phyloP scores from a whole-genome alignment of 2,329 filamentous ascomycete species.

The Cordyceps cicadae region DNA sequence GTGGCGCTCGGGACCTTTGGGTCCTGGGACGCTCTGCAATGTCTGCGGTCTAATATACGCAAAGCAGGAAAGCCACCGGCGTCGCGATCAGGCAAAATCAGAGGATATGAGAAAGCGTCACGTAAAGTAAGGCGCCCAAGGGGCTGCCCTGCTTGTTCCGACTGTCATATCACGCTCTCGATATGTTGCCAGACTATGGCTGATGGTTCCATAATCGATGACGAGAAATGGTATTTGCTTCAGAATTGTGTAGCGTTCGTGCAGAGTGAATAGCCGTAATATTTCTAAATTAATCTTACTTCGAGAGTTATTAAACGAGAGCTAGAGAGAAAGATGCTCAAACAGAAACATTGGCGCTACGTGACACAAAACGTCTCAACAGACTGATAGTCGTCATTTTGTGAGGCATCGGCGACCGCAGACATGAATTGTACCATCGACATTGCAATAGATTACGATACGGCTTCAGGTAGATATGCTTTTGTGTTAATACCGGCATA shows the following conservation, averaged over 20 bases:
- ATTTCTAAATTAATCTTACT: no score
- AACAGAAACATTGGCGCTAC: no score
- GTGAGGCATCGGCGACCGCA: no score
- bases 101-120: background rate
- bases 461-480: no score
- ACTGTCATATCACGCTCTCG: background rate
- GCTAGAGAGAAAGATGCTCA: no score
- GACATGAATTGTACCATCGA: no score
- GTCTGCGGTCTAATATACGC: slow-evolving; percentile 13
- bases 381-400: no score
- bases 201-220: background rate
- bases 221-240: slow-evolving; percentile 14
- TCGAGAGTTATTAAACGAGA: no score
- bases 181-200: no score
- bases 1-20: slow-evolving; percentile 11
- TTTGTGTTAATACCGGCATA: no score
- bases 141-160: background rate
- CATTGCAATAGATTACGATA: no score
- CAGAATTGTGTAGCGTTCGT: background rate
- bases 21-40: slow-evolving; percentile 13
- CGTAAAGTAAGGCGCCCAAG: background rate
- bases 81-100: background rate
- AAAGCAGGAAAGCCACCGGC: slow-evolving; percentile 10
- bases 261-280: background rate
- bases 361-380: no score